Evolutionary conservation across 2,329 filamentous ascomycete genomes (phyloP).

Genomic region (Calonectria leucothoes): DNA sequence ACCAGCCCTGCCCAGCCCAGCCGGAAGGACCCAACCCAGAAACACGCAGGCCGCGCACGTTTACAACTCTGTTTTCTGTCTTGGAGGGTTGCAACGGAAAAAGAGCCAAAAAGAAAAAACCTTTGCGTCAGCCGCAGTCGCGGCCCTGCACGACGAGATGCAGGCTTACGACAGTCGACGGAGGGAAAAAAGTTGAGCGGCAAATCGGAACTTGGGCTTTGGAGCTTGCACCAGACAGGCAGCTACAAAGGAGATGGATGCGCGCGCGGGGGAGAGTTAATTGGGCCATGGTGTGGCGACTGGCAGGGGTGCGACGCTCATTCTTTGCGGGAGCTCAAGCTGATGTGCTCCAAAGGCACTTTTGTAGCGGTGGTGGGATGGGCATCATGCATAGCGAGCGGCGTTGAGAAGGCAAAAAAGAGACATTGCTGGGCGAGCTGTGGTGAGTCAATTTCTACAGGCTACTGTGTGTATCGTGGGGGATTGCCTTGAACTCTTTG

Average conservation of each 20-base stretch:
- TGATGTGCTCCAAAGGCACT: background rate
- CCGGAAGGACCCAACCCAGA: background rate
- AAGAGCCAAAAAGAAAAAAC: background rate
- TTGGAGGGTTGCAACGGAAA: background rate
- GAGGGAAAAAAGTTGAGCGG: background rate
- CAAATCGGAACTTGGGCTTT: background rate
- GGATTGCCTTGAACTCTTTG: background rate
- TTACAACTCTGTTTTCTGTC: background rate
- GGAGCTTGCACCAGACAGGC: constrained; percentile 28
- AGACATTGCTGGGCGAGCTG: background rate
- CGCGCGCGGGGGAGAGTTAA: constrained; percentile 7
- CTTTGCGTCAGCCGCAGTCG: constrained; percentile 7
- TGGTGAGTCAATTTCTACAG: background rate
- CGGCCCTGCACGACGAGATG: constrained; percentile 8
- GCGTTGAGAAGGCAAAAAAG: background rate
- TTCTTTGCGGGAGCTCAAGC: background rate
- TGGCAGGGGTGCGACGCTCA: background rate
- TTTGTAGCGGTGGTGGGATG: background rate
- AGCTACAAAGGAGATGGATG: constrained; percentile 12
- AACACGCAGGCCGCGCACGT: background rate
- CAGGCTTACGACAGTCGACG: constrained; percentile 11
- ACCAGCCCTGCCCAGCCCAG: background rate
- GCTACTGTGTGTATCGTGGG: background rate
- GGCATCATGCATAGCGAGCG: background rate
- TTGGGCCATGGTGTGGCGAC: constrained; percentile 7